Evolutionary conservation across 1,284 basidiomycete genomes (phyloP), one percentile per base, ranked within the genome.

Genomic region (Fomitopsis palustris): DNA sequence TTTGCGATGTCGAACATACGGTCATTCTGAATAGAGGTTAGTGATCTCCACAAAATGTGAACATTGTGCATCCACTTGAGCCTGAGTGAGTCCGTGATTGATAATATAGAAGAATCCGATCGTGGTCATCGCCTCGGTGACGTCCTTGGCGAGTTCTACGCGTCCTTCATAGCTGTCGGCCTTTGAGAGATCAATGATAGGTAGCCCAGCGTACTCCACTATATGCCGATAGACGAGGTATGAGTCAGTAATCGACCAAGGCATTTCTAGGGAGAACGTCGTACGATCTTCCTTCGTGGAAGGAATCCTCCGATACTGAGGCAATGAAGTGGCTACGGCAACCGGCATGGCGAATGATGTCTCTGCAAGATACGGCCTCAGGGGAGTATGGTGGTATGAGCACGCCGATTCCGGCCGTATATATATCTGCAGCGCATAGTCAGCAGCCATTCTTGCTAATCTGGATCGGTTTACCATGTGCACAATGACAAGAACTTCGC

Each of bases 181-280:
- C 57, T 80, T 79, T 31, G 83, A 76, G 9, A 91, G 71, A 67
- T 91, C 88, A 58, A 92, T 81, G 58, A 83, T 77, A 14, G 85
- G 78, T 19, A 92, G 78, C 51, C 89, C 81, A 0, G 86, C 89
- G 75, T 84, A 89, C 54, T 87, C 81, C 71, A 88, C 86, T 88
- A 52, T 25, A 29, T 2, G 4, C 19, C 19, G 27, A 35, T 10
- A 14, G 19, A 42, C 14, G 19, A 6, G 1, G 14, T n/a, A 10
- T 10, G 12, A 10, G 16, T 43, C 21, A 35, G n/a, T 3, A 37
- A 14, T 1, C 17, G 21, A 45, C 25, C n/a, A 57, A 3, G 9
- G 17, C 6, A n/a, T n/a, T n/a, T n/a, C n/a, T n/a, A n/a, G 16
- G 25, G 6, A 23, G 5, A 19, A 17, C 35, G 17, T 9, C 75